Base-by-base conservation (phyloP, 768 basidiomycete species). In the Agaricus subrufescens region DNA sequence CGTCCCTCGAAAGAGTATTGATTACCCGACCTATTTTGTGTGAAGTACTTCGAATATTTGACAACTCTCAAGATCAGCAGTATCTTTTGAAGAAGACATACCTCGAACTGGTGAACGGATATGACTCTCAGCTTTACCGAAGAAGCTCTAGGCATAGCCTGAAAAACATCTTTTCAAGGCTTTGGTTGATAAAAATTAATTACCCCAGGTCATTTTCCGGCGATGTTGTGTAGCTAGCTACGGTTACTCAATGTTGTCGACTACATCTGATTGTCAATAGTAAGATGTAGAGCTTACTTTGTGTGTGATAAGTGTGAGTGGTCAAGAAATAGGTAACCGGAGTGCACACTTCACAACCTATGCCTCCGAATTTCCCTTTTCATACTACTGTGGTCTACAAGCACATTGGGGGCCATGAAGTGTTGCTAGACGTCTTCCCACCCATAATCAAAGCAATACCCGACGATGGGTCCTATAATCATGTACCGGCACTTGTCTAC, bases 401-500 rank as follows among this genome's bases (percentile, higher is more conserved):
- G 54, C 55, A 46, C 15, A 44, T 61, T 37, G 46, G 51, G 14
- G 30, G 37, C 26, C 29, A 45, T 14, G 44, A 34, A 40, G 39
- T 65, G 43, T 51, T 60, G 38, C 46, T 66, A 14, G 66, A 68
- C 50, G 46, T 67, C 25, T 68, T 64, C 38, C 57, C 62, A 12
- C 67, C 67, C n/a, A 50, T 15, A 19, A 11, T 53, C 23, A 9
- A 25, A 25, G 12, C 38, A 12, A 23, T 23, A 15, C 10, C 48
- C n/a, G 40, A 44, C n/a, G 11, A 30, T 29, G 19, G 12, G 1
- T 10, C 39, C n/a, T 11, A 7, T 34, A 7, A 34, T 34, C 37
- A 54, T 23, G 57, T 70, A 10, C 72, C 73, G 54, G 70, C 71
- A 2, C 65, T 80, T 5, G 59, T 79, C 15, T 81, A 76, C 61